Evolutionary conservation across 2,329 filamentous ascomycete genomes (phyloP), one percentile per base, ranked within the genome.

Genomic region (Lasiodiplodia citricola): DNA sequence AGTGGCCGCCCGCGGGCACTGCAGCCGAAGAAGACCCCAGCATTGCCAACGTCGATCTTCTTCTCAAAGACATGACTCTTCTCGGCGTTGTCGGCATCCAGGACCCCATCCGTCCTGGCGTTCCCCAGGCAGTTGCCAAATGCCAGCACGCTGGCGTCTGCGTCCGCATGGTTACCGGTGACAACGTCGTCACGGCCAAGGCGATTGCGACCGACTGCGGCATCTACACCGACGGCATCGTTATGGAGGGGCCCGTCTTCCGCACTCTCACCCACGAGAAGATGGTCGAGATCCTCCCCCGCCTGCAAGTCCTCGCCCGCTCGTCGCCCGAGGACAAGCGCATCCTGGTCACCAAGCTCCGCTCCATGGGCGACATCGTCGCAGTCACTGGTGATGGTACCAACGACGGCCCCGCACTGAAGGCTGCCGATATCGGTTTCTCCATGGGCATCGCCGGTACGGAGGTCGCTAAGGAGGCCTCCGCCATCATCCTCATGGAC

Each of bases 371-470:
- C 56, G 91, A 95, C 78, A 93, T 90, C 18, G 92, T 95, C 64
- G 92, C 92, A 55, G 92, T 94, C 13, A 95, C 92, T 37, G 92
- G 92, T 72, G 92, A 95, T 74, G 92, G 92, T 67, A 94, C 92
- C 73, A 95, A 95, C 77, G 92, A 95, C 79, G 92, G 91, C 4
- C 92, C 92, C 31, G 92, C 92, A 62, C 85, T 95, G 60, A 94
- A 92, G 80, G 90, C 90, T 74, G 92, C 92, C 7, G 92, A 95
- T 75, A 90, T 95, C 60, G 92, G 92, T 31, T 94, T 95, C 80
- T 93, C 92, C 21, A 95, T 95, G 92, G 92, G 92, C 72, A 92
- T 94, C 66, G 87, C 92, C 16, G 92, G 92, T 70, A 94, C 92
- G 0, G 92, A 94, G 78, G 92, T 95, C 50, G 92, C 92, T 56